Evolutionary conservation across 805 yeast species (phyloP).

Genomic region (Groenewaldozyma salmanticensis): DNA sequence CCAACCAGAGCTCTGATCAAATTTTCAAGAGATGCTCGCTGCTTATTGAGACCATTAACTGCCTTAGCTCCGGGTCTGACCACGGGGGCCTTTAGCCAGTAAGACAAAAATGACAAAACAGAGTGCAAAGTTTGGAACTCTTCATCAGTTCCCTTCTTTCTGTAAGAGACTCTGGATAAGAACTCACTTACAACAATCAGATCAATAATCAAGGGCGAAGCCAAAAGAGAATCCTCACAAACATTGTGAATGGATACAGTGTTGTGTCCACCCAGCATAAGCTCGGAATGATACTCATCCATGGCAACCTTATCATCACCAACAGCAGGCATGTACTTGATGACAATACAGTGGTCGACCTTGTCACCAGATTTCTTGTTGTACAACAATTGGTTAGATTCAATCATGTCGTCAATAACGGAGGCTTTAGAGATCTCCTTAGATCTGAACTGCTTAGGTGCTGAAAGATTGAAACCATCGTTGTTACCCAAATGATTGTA

Average conservation of each 20-base stretch:
- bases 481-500: slow-evolving; percentile 95
- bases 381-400: slow-evolving; percentile 74
- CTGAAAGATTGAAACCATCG: slow-evolving; percentile 85
- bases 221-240: slow-evolving; percentile 91
- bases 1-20: slow-evolving; percentile 84
- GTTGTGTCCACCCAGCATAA: slow-evolving; percentile 97
- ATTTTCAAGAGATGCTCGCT: slow-evolving; percentile 86
- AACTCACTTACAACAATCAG: slow-evolving; percentile 85
- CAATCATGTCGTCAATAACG: slow-evolving; percentile 90
- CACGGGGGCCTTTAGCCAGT: slow-evolving; percentile 96
- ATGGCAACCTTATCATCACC: slow-evolving; percentile 96
- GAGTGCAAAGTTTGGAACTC: slow-evolving; percentile 64
- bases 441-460: slow-evolving; percentile 89
- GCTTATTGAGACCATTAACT: slow-evolving; percentile 90
- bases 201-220: slow-evolving; percentile 90
- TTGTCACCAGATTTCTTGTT: slow-evolving; percentile 66
- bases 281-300: slow-evolving; percentile 96
- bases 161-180: slow-evolving; percentile 76
- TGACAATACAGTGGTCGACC: slow-evolving; percentile 91
- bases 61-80: slow-evolving; percentile 85
- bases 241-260: slow-evolving; percentile 90
- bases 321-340: slow-evolving; percentile 88
- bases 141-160: slow-evolving; percentile 38
- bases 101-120: slow-evolving; percentile 75
- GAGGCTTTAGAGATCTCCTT: slow-evolving; percentile 91